Evolutionary conservation across 768 basidiomycete genomes (phyloP).

Genomic region (Xerocomellus chrysenteron): DNA sequence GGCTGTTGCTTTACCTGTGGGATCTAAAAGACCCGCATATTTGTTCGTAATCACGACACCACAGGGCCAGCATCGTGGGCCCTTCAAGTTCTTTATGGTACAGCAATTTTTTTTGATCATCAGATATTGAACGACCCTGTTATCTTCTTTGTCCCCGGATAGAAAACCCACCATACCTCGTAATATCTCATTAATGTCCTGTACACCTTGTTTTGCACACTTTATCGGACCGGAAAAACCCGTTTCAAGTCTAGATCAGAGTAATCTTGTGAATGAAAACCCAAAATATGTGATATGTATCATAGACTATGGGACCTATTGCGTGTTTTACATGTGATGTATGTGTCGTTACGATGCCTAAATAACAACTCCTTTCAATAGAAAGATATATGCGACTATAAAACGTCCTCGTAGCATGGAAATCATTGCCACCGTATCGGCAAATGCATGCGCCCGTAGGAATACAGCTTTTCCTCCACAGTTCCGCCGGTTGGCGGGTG

Average conservation of each 20-base stretch:
- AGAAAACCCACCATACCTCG: not conserved
- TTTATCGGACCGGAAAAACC: not conserved
- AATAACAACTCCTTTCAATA: constrained; percentile 15
- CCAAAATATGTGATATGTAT: constrained; percentile 23
- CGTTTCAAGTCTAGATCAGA: not conserved
- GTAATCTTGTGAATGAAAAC: not conserved
- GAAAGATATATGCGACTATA: constrained; percentile 1
- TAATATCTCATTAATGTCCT: constrained; percentile 9
- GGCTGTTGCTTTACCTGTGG: constrained; percentile 6
- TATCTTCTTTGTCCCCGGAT: constrained; percentile 5
- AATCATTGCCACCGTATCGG: constrained; percentile 26
- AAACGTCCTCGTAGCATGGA: not conserved
- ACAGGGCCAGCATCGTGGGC: not conserved
- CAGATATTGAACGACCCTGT: constrained; percentile 12
- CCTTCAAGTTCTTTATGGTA: constrained; percentile 1
- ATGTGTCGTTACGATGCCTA: constrained; percentile 22
- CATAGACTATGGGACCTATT: constrained; percentile 15
- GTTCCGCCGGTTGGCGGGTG: constrained; percentile 11
- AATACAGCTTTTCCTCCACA: constrained; percentile 17
- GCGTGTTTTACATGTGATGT: constrained; percentile 29
- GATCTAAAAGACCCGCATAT: constrained; percentile 3
- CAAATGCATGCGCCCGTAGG: constrained; percentile 18
- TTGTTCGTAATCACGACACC: constrained; percentile 10
- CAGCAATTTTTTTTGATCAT: constrained; percentile 5
- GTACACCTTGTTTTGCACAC: constrained; percentile 11